Evolutionary conservation across 2,329 filamentous ascomycete genomes (phyloP), one percentile per base, ranked within the genome.

Genomic region (Berkeleyomyces basicola): DNA sequence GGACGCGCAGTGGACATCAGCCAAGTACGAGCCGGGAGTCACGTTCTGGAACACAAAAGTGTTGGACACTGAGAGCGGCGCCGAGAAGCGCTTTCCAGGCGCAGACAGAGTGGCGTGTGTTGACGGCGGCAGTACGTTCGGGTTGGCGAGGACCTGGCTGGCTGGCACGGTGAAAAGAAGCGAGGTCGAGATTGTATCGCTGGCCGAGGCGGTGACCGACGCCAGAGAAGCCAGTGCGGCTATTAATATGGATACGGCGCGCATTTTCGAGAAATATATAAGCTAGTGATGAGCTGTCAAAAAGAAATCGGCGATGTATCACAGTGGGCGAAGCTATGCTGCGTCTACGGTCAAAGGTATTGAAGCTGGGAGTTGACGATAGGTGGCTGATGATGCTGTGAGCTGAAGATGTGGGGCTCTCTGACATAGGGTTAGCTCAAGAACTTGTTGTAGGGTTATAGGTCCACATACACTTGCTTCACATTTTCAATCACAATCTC

Each of bases 21-120:
- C 83, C 4, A 97, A 81, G 72, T 96, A 96, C 64, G 84, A 88
- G 0, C 85, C 87, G 0, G 79, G 72, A 4, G 81, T 79, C 61
- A 96, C 78, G 68, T 90, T 84, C 67, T 74, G 75, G 77, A 96
- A 96, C 66, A 83, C 78, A 70, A 96, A 90, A 33, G 82, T 84
- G 72, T 88, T 87, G 68, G 78, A 73, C 47, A 79, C 76, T 10
- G 85, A 84, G 7, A 96, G 75, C 7, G 85, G 84, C 10, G 87
- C 83, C 36, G 79, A 68, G 69, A 71, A 68, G 65, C 70, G 67
- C 40, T 65, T 66, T 65, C 73, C 70, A 9, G 76, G 74, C 16
- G 77, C 68, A 23, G 75, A 74, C 58, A 82, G 78, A 58, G 81
- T 84, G 44, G 84, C 85, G 70, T 86, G 84, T 59, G 86, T 86